Percentiles rank a stretch among this genome's conserved stretches.
These are phyloP conservation scores for Zygnema circumcarinatum DNA, from an alignment of 139 green algal species.

Conservation along the genomic window DNA sequence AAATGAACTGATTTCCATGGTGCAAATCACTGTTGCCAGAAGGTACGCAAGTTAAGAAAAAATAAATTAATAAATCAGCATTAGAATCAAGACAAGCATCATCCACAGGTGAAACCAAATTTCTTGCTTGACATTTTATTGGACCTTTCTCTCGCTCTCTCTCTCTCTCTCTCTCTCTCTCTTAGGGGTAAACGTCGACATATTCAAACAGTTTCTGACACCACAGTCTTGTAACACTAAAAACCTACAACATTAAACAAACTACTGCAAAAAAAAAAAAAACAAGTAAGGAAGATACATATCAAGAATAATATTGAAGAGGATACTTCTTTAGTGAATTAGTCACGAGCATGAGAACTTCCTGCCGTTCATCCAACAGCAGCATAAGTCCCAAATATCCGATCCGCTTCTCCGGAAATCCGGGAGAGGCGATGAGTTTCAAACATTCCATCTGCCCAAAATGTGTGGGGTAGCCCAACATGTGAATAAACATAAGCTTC, in stretches of 20 bases:
- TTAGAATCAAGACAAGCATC: too few species aligned
- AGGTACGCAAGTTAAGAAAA: slow-evolving; percentile 12
- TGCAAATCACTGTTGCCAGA: slow-evolving; percentile 53
- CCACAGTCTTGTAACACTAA: too few species aligned
- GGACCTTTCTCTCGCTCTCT: too few species aligned
- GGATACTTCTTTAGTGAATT: slow-evolving; percentile 93
- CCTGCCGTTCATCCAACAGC: slow-evolving; percentile 95
- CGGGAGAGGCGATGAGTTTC: slow-evolving; percentile 75
- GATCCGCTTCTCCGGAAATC: slow-evolving; percentile 74
- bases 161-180: too few species aligned
- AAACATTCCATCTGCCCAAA: slow-evolving; percentile 99
- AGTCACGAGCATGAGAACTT: slow-evolving; percentile 99
- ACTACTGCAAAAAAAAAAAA: too few species aligned
- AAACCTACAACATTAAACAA: too few species aligned
- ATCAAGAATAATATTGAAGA: background rate
- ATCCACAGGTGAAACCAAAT: too few species aligned
- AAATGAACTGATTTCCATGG: slow-evolving; percentile 77
- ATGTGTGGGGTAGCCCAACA: slow-evolving; percentile 98
- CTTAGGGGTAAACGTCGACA: too few species aligned
- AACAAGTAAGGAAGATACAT: too few species aligned
- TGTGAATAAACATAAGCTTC: slow-evolving; percentile 99
- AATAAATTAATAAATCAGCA: too few species aligned
- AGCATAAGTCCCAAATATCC: slow-evolving; percentile 98
- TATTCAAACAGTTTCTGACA: too few species aligned
- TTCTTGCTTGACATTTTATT: too few species aligned